Evolutionary conservation across 2,329 filamentous ascomycete species (phyloP).

Genomic region (Cryphonectria nitschkei): DNA sequence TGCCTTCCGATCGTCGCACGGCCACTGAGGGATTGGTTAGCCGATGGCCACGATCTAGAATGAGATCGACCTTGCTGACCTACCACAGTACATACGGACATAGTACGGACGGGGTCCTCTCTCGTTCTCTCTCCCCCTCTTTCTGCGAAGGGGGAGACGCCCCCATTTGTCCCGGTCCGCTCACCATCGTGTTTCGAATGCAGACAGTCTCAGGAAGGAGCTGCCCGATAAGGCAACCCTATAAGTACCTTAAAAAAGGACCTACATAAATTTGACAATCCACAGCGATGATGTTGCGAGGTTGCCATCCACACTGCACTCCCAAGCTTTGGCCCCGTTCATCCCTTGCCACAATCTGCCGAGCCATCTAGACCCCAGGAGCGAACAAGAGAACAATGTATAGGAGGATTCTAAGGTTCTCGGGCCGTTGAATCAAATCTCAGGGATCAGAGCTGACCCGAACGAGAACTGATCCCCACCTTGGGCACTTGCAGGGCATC

Average conservation of each 20-base stretch:
- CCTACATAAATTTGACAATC: not conserved
- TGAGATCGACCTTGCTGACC: conserved; percentile 1
- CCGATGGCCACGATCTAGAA: conserved; percentile 2
- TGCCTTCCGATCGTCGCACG: conserved; percentile 27
- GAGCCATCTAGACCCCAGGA: conserved; percentile 4
- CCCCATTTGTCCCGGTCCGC: conserved; percentile 1
- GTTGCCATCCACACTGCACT: not conserved
- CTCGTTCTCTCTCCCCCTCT: not conserved
- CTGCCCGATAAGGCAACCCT: conserved; percentile 5
- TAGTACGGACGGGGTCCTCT: not conserved
- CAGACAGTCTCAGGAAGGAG: conserved; percentile 10
- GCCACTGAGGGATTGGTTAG: conserved; percentile 10
- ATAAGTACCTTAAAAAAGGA: not conserved
- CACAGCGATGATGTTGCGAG: conserved; percentile 1
- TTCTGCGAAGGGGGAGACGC: not conserved
- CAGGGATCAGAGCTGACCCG: conserved; percentile 17
- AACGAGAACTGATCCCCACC: not conserved
- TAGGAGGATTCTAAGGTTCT: not conserved
- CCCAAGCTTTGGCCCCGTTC: not conserved
- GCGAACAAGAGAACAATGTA: not conserved
- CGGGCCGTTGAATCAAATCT: conserved; percentile 14
- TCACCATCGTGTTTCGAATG: conserved; percentile 5
- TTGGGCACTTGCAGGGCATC: conserved; percentile 2
- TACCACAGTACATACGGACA: conserved; percentile 1
- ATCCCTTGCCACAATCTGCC: conserved; percentile 10